Base-by-base conservation (phyloP, 2,329 filamentous ascomycete species). In the Xylariaceae sp. region DNA sequence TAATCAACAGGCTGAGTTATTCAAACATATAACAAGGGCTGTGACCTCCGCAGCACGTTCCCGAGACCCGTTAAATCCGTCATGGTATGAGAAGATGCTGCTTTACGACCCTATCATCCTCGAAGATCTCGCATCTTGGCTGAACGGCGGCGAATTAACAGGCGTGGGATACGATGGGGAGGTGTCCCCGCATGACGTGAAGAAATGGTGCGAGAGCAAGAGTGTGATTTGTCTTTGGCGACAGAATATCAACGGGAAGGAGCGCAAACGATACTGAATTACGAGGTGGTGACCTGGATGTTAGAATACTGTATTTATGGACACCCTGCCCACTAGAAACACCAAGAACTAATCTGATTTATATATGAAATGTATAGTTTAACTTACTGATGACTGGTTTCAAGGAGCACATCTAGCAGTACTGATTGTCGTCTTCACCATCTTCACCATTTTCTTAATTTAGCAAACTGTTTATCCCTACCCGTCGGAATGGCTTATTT, bases 81-180 rank as follows among this genome's bases (percentile, higher is more conserved):
- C 85, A 2, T 98, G 93, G 91, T 82, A 96, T 66, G 92, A 98
- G 74, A 96, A 92, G 75, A 97, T 99, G 43, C 79, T 98, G 5
- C 85, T 98, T 71, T 98, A 96, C 71, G 93, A 98, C 67, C 92
- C 94, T 0, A 89, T 99, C 39, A 82, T 95, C 1, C 75, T 97
- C 0, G 94, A 98, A 74, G 92, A 97, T 63, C 78, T 99, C 12
- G 84, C 93, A 0, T 75, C 78, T 0, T 98, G 92, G 90, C 75
- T 98, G 14, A 97, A 96, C 65, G 82, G 82, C 3, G 88, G 88
- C 11, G 84, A 86, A 21, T 74, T 93, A 40, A 81, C 80, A 11
- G 77, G 79, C 3, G 82, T 86, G 0, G 86, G 86, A 0, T 89
- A 84, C 65, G 87, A 91, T 63, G 81, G 80, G 7, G 86, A 91